phyloP scores from a whole-genome alignment of 2,329 filamentous ascomycete species.

The Aspergillus arachidicola region DNA sequence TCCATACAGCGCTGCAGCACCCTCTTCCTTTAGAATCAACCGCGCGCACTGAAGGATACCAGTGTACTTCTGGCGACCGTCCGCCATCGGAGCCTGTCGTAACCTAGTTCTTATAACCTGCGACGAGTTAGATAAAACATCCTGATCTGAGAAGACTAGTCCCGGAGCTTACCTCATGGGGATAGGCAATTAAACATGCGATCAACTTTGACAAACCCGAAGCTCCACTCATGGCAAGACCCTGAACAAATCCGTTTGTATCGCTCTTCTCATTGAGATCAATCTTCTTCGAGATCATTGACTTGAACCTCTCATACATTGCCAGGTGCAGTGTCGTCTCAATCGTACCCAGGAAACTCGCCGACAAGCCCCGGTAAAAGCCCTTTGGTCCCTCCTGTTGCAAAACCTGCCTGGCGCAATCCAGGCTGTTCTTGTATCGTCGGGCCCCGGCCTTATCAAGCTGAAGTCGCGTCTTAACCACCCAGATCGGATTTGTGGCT shows the following conservation, averaged over 20 bases:
- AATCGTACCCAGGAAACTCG: slow-evolving; percentile 54
- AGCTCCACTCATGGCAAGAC: slow-evolving; percentile 31
- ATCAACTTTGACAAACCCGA: slow-evolving; percentile 38
- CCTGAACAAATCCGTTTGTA: slow-evolving; percentile 19
- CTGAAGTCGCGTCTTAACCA: slow-evolving; percentile 72
- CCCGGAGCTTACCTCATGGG: slow-evolving; percentile 33
- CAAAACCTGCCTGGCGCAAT: slow-evolving; percentile 71
- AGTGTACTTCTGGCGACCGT: slow-evolving; percentile 39
- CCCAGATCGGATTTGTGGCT: slow-evolving; percentile 43
- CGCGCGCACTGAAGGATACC: slow-evolving; percentile 39
- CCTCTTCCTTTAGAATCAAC: slow-evolving; percentile 38
- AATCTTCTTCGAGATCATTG: slow-evolving; percentile 21
- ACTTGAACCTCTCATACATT: slow-evolving; percentile 40
- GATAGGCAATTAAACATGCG: slow-evolving; percentile 38
- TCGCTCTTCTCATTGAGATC: slow-evolving; percentile 16
- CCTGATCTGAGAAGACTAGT: neutral
- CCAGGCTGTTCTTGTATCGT: slow-evolving; percentile 65
- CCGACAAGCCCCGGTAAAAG: slow-evolving; percentile 85
- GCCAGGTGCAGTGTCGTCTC: slow-evolving; percentile 41
- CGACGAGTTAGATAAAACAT: neutral
- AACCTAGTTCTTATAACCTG: slow-evolving; percentile 41
- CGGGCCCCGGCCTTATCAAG: slow-evolving; percentile 40
- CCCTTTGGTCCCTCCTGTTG: slow-evolving; percentile 80
- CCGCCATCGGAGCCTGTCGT: slow-evolving; percentile 38
- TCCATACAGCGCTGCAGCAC: slow-evolving; percentile 38